A percentile compares a stretch with the other conserved stretches of the same genome.
phyloP scores from a whole-genome alignment of 1,139 yeast species.

The Diutina ranongensis region DNA sequence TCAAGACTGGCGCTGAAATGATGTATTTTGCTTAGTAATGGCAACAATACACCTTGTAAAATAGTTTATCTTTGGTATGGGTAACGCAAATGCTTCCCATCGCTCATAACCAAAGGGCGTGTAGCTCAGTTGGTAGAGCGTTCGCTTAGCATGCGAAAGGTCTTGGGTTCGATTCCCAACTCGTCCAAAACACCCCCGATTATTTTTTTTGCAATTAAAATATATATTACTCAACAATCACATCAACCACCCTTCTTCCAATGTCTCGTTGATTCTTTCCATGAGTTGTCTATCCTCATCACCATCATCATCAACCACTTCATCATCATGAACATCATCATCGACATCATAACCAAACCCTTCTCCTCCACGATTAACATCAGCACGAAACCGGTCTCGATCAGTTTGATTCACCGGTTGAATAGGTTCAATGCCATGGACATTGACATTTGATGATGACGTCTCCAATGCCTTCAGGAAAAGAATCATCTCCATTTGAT shows the following conservation, averaged over 20 bases:
- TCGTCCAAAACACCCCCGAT: not conserved
- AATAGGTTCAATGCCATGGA: not conserved
- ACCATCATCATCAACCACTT: slow-evolving; percentile 11
- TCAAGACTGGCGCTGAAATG: too few relatives aligned
- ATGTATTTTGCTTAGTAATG: too few relatives aligned
- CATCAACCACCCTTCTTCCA: slow-evolving; percentile 4
- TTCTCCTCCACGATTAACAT: slow-evolving; percentile 3
- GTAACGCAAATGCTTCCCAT: not conserved
- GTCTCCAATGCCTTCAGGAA: not conserved
- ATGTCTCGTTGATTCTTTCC: slow-evolving; percentile 3
- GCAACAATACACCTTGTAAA: too few relatives aligned
- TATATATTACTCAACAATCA: too few relatives aligned
- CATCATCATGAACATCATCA: not conserved
- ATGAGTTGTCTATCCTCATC: slow-evolving; percentile 8
- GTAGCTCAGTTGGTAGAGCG: not conserved
- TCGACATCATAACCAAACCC: slow-evolving; percentile 4
- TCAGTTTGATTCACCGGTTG: not conserved
- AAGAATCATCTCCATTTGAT: slow-evolving; percentile 2
- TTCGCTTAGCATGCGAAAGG: not conserved
- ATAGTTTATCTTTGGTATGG: too few relatives aligned
- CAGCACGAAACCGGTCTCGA: not conserved
- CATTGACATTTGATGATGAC: too few relatives aligned
- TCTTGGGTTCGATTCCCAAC: not conserved
- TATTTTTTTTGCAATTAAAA: not conserved
- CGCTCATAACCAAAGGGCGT: too few relatives aligned